Evolutionary conservation across 805 yeast genomes (phyloP), one percentile per base, ranked within the genome.

Genomic region (Saturnispora dispora): DNA sequence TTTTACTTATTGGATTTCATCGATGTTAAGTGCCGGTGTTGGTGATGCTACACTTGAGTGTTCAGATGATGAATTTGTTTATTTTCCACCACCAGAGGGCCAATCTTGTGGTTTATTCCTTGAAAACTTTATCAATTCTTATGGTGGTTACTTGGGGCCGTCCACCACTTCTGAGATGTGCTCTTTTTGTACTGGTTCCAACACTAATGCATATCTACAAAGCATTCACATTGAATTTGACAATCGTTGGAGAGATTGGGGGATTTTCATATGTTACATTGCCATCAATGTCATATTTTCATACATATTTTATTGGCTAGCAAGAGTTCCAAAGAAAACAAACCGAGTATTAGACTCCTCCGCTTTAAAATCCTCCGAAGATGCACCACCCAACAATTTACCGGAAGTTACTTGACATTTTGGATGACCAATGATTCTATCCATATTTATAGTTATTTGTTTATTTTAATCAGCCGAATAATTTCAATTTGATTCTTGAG

Each of bases 281-380:
- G 69, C 64, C 23, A 68, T 78, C 58, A 75, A 79, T 57, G 53
- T 67, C 6, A 17, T 51, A 3, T 53, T 69, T 46, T 57, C 68
- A 11, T 51, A 64, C 46, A 57, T 58, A 57, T 51, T 68, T 52
- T 76, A 76, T 62, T 76, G 85, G 83, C 62, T 79, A 27, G 78
- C 81, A 11, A 78, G 93, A 73, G 91, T 85, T 54, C 93, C 93
- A 50, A 83, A 83, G 75, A 77, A 75, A 55, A 51, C 63, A 30
- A 63, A 62, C 48, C 65, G 70, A 53, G 69, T 67, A 39, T 46
- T 64, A 45, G 61, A 59, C 48, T 55, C 59, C 32, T 53, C 61
- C 11, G 32, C 57, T 5, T 55, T 59, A 32, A 57, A 59, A 50
- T 57, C 61, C 22, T 46, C 33, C 9, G 58, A 57, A 45, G 47